These are phyloP conservation scores for Nosema muscidifuracis DNA, from an alignment of 371 early-diverging fungal genomes.

Conservation along the genomic window DNA sequence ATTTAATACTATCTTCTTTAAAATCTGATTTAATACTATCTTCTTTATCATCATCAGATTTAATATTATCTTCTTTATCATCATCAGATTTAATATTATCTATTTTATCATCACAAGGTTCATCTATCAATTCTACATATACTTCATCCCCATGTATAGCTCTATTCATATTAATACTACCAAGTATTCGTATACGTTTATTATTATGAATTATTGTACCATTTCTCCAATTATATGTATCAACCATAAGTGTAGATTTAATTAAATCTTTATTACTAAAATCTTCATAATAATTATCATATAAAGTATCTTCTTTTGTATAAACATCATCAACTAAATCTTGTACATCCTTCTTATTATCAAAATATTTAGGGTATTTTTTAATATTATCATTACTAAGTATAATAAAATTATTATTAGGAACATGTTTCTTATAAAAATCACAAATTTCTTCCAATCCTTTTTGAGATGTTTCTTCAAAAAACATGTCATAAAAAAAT, in stretches of 20 bases:
- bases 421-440: constrained; percentile 26
- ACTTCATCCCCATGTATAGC: constrained; percentile 55
- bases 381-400: constrained; percentile 5
- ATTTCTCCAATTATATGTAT: constrained; percentile 27
- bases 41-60: neutral
- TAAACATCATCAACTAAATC: constrained; percentile 21
- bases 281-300: constrained; percentile 28
- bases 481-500: constrained; percentile 42
- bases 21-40: neutral
- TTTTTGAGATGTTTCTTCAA: constrained; percentile 2
- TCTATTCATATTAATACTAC: constrained; percentile 49
- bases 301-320: constrained; percentile 16
- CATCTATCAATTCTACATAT: constrained; percentile 35
- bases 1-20: too few relatives aligned
- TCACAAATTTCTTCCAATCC: constrained; percentile 23
- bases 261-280: constrained; percentile 2
- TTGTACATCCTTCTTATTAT: constrained; percentile 3
- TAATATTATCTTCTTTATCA: neutral
- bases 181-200: constrained; percentile 20
- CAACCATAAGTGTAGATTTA: constrained; percentile 23
- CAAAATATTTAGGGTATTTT: constrained; percentile 24
- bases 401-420: constrained; percentile 18
- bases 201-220: constrained; percentile 24
- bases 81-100: constrained; percentile 11
- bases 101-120: constrained; percentile 6